Percentiles rank a stretch among this genome's conserved stretches.
Conservation (phyloP, 2,329 filamentous ascomycete genomes). For the Ceratocystis harringtonii region DNA sequence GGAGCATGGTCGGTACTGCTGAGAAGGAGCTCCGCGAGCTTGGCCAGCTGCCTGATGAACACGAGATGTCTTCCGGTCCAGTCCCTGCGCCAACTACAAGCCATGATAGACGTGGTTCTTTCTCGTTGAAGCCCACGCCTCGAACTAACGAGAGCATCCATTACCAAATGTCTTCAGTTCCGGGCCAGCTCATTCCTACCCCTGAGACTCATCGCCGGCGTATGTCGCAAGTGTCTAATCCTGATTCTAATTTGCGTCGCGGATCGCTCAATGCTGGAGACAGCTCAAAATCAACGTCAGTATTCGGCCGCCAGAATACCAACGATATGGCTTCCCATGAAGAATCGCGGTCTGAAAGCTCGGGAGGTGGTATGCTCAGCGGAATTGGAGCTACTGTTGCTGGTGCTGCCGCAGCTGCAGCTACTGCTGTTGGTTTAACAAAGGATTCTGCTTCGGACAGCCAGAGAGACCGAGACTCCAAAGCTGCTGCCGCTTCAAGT, state of each 20-base stretch:
- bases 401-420: constrained; percentile 16
- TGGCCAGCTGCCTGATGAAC: constrained; percentile 11
- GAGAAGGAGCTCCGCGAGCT: constrained; percentile 38
- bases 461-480: neutral
- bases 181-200: constrained; percentile 15
- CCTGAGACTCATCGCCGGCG: constrained; percentile 8
- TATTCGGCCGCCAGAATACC: neutral
- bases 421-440: constrained; percentile 12
- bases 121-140: constrained; percentile 5
- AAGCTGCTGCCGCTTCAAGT: neutral
- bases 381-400: constrained; percentile 16
- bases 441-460: neutral
- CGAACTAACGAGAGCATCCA: constrained; percentile 8
- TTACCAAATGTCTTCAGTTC: constrained; percentile 11
- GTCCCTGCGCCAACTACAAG: neutral
- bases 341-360: neutral
- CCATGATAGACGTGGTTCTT: constrained; percentile 7
- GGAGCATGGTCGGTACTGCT: constrained; percentile 37
- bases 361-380: constrained; percentile 7
- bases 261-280: neutral
- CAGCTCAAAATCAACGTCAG: neutral
- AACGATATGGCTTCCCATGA: neutral
- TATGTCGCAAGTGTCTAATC: constrained; percentile 7
- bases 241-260: neutral
- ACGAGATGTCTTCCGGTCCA: neutral